Percentiles rank a stretch among this genome's conserved stretches.
Evolutionary conservation across 1,139 yeast species (phyloP).

Genomic region (Citeromyces hawaiiensis): DNA sequence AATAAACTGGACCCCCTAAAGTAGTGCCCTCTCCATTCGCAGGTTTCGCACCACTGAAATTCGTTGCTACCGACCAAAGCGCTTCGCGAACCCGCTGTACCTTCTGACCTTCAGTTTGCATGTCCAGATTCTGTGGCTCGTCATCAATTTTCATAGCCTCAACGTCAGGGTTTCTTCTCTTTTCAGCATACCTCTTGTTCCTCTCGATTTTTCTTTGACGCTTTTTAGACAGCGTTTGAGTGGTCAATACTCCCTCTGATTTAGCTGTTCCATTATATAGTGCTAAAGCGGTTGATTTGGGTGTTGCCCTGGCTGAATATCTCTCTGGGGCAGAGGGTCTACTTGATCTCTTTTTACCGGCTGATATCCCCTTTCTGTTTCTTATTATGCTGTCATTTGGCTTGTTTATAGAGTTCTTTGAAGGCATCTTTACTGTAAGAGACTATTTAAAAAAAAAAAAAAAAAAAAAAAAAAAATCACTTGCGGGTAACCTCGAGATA

Average conservation of each 20-base stretch:
- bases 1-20: constrained; percentile 30
- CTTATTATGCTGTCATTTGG: constrained; percentile 54
- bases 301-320: constrained; percentile 16
- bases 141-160: constrained; percentile 30
- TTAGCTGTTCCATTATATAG: constrained; percentile 32
- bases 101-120: constrained; percentile 11
- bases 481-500: background rate
- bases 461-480: background rate
- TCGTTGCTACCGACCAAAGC: constrained; percentile 26
- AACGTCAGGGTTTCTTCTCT: constrained; percentile 10
- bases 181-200: constrained; percentile 2
- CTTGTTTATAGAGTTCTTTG: constrained; percentile 67
- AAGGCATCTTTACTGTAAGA: constrained; percentile 37
- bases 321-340: constrained; percentile 22
- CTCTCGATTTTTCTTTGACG: constrained; percentile 74
- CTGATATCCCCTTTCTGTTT: constrained; percentile 36
- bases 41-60: background rate
- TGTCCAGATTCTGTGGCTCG: constrained; percentile 12
- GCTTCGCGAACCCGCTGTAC: constrained; percentile 42
- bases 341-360: constrained; percentile 44
- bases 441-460: background rate
- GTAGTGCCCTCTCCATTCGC: constrained; percentile 54
- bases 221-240: constrained; percentile 60
- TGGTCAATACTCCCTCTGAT: constrained; percentile 26
- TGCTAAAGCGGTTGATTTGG: constrained; percentile 54